These are phyloP conservation scores for Ogataea thermomethanolica DNA, from an alignment of 805 yeast genomes.

Conservation along the genomic window DNA sequence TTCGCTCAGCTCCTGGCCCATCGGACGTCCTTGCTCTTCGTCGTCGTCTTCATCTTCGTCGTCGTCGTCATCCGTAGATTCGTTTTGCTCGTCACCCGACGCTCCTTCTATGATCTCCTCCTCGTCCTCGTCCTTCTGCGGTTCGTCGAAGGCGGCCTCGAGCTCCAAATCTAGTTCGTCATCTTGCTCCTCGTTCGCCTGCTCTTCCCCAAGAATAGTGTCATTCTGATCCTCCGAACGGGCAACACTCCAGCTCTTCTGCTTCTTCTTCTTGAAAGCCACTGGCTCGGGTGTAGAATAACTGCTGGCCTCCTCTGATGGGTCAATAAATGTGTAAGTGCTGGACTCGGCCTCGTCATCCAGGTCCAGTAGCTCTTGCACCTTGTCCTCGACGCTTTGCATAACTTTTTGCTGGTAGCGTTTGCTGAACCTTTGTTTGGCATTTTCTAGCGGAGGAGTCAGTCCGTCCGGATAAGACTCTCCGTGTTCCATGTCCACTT, in stretches of 20 bases:
- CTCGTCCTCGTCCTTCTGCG: conserved; percentile 31
- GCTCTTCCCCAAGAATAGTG: conserved; percentile 32
- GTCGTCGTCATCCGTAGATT: conserved; percentile 46
- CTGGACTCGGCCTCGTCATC: conserved; percentile 86
- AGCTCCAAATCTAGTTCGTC: conserved; percentile 23
- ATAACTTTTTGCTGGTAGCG: conserved; percentile 67
- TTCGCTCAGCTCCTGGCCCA: conserved; percentile 42
- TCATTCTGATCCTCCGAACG: conserved; percentile 24
- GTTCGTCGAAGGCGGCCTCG: conserved; percentile 17
- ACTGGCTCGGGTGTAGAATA: conserved; percentile 27
- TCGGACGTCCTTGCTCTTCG: conserved; percentile 40
- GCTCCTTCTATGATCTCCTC: conserved; percentile 45
- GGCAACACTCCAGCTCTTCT: conserved; percentile 14
- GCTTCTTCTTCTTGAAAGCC: conserved; percentile 21
- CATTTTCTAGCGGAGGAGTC: conserved; percentile 74
- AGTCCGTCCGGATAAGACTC: conserved; percentile 68
- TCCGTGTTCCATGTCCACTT: conserved; percentile 40
- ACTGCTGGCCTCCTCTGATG: conserved; percentile 35
- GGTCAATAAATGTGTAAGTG: conserved; percentile 69
- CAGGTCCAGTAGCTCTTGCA: conserved; percentile 65
- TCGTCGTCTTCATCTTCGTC: conserved; percentile 42
- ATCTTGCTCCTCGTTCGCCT: conserved; percentile 29
- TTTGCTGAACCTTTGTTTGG: conserved; percentile 67
- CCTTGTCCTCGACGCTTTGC: conserved; percentile 73
- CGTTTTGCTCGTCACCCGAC: conserved; percentile 43